Conservation (phyloP, 1,284 basidiomycete species). For the Fomitopsis schrenkii region DNA sequence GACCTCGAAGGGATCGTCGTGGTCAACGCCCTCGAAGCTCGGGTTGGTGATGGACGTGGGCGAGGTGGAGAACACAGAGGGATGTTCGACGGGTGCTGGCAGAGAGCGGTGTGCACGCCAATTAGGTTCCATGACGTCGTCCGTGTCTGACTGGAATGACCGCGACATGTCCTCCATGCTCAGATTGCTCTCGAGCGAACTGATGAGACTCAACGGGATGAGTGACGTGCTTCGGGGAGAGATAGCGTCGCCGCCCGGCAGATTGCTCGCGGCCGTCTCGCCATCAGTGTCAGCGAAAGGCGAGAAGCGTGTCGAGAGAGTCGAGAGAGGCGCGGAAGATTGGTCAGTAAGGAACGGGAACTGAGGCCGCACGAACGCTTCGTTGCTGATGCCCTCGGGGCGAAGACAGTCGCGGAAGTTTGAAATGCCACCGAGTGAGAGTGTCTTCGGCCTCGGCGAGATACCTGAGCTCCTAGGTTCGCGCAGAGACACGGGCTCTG, state of each 20-base stretch:
- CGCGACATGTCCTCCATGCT: conserved; percentile 32
- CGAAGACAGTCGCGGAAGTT: conserved; percentile 27
- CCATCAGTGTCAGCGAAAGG: conserved; percentile 45
- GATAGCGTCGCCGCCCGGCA: conserved; percentile 14
- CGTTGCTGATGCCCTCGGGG: conserved; percentile 1
- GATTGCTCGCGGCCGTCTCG: conserved; percentile 8
- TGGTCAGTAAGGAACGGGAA: conserved; percentile 43
- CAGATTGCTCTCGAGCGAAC: conserved; percentile 43
- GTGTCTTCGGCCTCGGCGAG: conserved; percentile 33
- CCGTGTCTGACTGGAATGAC: conserved; percentile 55
- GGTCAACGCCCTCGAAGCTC: conserved; percentile 28
- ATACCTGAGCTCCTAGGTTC: conserved; percentile 17
- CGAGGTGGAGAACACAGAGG: conserved; percentile 29
- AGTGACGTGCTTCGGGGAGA: conserved; percentile 36
- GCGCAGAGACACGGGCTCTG: conserved; percentile 18
- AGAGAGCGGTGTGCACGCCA: conserved; percentile 34
- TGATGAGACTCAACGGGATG: conserved; percentile 55
- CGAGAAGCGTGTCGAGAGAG: conserved; percentile 37
- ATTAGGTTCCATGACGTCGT: conserved; percentile 47
- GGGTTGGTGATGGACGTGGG: conserved; percentile 28
- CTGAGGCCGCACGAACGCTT: conserved; percentile 25
- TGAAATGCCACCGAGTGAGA: conserved; percentile 36
- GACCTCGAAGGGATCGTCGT: conserved; percentile 41
- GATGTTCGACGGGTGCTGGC: conserved; percentile 24
- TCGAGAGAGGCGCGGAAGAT: conserved; percentile 24